These are phyloP conservation scores for Epichloe gansuensis DNA, from an alignment of 2,329 filamentous ascomycete genomes.

Conservation along the genomic window DNA sequence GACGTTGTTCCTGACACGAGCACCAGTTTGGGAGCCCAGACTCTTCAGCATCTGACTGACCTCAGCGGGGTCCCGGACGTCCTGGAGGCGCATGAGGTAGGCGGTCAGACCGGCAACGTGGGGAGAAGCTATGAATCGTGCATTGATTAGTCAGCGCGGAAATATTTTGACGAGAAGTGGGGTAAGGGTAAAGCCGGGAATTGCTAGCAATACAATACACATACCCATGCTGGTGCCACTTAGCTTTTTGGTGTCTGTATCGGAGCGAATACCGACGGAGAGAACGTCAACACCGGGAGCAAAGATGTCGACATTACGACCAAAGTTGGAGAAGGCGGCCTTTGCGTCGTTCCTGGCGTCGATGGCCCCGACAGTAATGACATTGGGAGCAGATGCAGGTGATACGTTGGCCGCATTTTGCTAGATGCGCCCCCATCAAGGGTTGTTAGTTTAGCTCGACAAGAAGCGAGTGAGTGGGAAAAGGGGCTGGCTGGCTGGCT, in stretches of 20 bases:
- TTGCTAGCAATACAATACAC: no score
- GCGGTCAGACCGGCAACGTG: conserved; percentile 57
- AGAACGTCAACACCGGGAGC: conserved; percentile 43
- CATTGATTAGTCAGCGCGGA: no score
- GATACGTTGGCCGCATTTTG: conserved; percentile 37
- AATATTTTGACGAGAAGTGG: no score
- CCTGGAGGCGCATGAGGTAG: conserved; percentile 50
- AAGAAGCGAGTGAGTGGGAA: not conserved
- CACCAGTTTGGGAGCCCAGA: conserved; percentile 36
- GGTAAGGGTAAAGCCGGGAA: no score
- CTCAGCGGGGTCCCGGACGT: conserved; percentile 25
- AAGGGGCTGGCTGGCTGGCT: not conserved
- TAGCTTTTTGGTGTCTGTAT: conserved; percentile 32
- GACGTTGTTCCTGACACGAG: conserved; percentile 29
- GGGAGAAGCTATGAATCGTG: conserved; percentile 37
- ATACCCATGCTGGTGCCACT: conserved; percentile 47
- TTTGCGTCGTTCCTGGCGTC: conserved; percentile 35
- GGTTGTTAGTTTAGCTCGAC: conserved; percentile 10
- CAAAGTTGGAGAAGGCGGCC: conserved; percentile 49
- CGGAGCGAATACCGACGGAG: conserved; percentile 38
- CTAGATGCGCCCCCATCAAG: conserved; percentile 9
- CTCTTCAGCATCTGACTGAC: conserved; percentile 38
- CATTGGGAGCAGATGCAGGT: conserved; percentile 42
- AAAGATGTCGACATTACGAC: conserved; percentile 39
- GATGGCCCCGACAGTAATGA: conserved; percentile 49